Conservation (phyloP, 1,139 yeast genomes). For the Debaryomycetaceae sp. region DNA sequence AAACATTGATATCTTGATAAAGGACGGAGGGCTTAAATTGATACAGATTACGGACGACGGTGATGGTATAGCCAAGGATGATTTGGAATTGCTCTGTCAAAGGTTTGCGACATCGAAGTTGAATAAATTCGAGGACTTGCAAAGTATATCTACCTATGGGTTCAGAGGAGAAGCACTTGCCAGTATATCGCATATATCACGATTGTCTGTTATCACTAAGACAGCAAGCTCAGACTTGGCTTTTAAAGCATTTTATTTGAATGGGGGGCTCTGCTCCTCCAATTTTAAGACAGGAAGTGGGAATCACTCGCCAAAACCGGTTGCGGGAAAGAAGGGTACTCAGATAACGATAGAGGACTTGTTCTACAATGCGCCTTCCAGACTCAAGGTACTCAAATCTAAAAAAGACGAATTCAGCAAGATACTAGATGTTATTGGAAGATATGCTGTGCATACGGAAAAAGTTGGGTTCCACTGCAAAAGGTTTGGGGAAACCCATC, state of each 20-base stretch:
- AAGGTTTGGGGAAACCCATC: conserved; percentile 65
- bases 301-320: conserved; percentile 56
- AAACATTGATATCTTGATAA: conserved; percentile 46
- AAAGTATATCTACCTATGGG: conserved; percentile 51
- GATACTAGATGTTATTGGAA: conserved; percentile 78
- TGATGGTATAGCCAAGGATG: conserved; percentile 43
- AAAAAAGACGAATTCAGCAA: conserved; percentile 72
- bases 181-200: conserved; percentile 56
- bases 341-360: conserved; percentile 82
- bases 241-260: conserved; percentile 57
- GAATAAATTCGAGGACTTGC: conserved; percentile 46
- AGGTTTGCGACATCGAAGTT: conserved; percentile 58
- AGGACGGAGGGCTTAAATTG: conserved; percentile 53
- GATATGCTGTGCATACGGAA: conserved; percentile 74
- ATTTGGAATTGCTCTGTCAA: conserved; percentile 49
- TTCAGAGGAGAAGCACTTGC: conserved; percentile 62
- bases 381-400: conserved; percentile 63
- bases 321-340: conserved; percentile 89
- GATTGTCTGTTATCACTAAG: conserved; percentile 77
- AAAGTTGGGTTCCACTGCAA: conserved; percentile 77
- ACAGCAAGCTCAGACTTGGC: conserved; percentile 61
- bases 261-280: conserved; percentile 54
- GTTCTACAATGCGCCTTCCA: conserved; percentile 83
- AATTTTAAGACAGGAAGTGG: conserved; percentile 24
- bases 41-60: conserved; percentile 57